Evolutionary conservation across 2,329 filamentous ascomycete species (phyloP), one percentile per base, ranked within the genome.

Genomic region (Harringtonia aguacate): DNA sequence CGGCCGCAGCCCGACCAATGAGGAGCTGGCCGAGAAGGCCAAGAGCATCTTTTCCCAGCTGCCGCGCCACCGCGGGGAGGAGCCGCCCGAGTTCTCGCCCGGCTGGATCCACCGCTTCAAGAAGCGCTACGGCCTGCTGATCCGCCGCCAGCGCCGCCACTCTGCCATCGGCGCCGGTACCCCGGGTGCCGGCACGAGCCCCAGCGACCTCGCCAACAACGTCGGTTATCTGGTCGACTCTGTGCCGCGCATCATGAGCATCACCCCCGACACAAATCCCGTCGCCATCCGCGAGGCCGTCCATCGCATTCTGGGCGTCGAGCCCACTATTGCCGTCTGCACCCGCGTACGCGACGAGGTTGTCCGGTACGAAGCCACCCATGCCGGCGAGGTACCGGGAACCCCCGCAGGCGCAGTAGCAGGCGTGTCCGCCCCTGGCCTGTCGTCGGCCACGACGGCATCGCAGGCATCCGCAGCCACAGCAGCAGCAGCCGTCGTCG

Each of bases 51-150:
- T 79, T 56, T 61, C 62, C 36, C 69, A 75, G 52, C 62, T 79
- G 24, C 74, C 75, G 15, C 72, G 74, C 17, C 79, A 79, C 58
- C 76, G 74, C 55, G 75, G 75, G 50, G 73, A 79, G 56, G 59
- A 60, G n/a, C 63, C 75, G 2, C 75, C 75, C 38, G 75, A 79
- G 57, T 79, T 79, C 56, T 78, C 74, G 0, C 75, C 75, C 0
- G 75, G 75, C 34, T 79, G 75, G 75, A 79, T 79, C 46, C 75
- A 79, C 52, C 68, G 75, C 30, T 79, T 79, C 61, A 79, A 79
- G 61, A 79, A 78, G 56, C 68, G 75, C 12, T 79, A 79, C 47
- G 74, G 75, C 0, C 63, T 79, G 15, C 62, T 79, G 17, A 69
- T 78, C 38, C 58, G 74, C 30, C 70, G 75, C 41, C 73, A 77